Evolutionary conservation across 2,329 filamentous ascomycete species (phyloP).

Genomic region (Apiospora sp.): DNA sequence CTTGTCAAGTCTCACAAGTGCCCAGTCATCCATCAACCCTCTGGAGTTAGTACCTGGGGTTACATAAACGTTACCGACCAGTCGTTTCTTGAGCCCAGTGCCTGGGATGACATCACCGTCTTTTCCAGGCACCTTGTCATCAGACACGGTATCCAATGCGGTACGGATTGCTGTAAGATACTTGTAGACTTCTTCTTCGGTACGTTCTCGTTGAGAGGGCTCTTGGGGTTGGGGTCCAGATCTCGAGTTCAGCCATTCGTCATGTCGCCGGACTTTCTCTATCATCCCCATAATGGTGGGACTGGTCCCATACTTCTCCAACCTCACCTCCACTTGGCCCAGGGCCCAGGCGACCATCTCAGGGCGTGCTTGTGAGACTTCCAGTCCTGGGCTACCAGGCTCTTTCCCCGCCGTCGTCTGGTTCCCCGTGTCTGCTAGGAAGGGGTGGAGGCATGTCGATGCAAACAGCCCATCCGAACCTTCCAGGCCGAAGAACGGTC

Average conservation of each 20-base stretch:
- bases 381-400: background rate
- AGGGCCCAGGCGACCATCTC: background rate
- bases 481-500: background rate
- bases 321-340: background rate
- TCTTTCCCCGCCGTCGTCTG: no score
- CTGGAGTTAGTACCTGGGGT: background rate
- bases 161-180: background rate
- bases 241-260: background rate
- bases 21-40: background rate
- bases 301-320: background rate
- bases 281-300: background rate
- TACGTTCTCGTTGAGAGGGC: background rate
- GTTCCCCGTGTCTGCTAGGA: background rate
- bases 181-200: background rate
- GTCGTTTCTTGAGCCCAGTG: background rate
- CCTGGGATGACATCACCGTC: background rate
- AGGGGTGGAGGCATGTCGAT: background rate
- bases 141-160: background rate
- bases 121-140: background rate
- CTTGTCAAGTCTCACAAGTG: background rate
- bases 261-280: background rate
- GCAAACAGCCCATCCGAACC: background rate
- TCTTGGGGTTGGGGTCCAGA: background rate
- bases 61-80: background rate
- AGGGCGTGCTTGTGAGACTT: background rate